A percentile compares a stretch with the other conserved stretches of the same genome.
These are phyloP conservation scores for Staphylotrichum longicolle DNA, from an alignment of 495 filamentous ascomycete species.

Conservation along the genomic window DNA sequence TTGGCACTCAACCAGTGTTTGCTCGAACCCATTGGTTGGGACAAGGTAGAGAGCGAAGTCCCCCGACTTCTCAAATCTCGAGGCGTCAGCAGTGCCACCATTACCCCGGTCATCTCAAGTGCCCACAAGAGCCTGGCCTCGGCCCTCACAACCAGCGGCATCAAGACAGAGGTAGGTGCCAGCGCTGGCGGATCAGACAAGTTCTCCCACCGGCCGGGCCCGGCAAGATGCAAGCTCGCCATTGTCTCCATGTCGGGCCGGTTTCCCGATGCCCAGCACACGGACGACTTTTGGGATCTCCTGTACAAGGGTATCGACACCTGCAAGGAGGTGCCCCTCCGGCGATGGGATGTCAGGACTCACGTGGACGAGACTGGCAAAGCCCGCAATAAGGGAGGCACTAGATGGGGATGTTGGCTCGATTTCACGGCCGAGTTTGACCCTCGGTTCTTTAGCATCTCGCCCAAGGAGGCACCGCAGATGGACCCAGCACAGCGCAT, in stretches of 20 bases:
- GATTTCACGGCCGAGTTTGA: conserved; percentile 76
- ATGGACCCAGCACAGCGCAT: conserved; percentile 83
- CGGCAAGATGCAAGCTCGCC: conserved; percentile 48
- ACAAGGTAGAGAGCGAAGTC: background rate
- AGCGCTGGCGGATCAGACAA: conserved; percentile 26
- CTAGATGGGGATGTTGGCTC: conserved; percentile 79
- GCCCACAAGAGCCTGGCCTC: background rate
- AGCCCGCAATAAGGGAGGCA: conserved; percentile 69
- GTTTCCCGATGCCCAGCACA: conserved; percentile 60
- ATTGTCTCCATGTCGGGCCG: conserved; percentile 70
- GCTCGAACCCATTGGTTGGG: background rate
- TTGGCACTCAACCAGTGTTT: background rate
- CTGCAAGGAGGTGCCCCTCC: conserved; percentile 55
- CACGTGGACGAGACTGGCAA: conserved; percentile 71
- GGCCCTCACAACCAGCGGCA: background rate
- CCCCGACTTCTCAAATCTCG: background rate
- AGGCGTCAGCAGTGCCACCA: background rate
- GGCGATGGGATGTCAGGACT: conserved; percentile 71
- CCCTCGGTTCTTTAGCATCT: conserved; percentile 87
- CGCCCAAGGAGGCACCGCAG: conserved; percentile 78
- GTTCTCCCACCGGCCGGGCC: background rate
- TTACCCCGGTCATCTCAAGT: background rate
- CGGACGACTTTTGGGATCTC: conserved; percentile 64
- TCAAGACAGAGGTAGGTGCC: conserved; percentile 24
- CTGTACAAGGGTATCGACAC: conserved; percentile 60